Evolutionary conservation across 2,329 filamentous ascomycete genomes (phyloP).

Genomic region (Fusarium acutatum): DNA sequence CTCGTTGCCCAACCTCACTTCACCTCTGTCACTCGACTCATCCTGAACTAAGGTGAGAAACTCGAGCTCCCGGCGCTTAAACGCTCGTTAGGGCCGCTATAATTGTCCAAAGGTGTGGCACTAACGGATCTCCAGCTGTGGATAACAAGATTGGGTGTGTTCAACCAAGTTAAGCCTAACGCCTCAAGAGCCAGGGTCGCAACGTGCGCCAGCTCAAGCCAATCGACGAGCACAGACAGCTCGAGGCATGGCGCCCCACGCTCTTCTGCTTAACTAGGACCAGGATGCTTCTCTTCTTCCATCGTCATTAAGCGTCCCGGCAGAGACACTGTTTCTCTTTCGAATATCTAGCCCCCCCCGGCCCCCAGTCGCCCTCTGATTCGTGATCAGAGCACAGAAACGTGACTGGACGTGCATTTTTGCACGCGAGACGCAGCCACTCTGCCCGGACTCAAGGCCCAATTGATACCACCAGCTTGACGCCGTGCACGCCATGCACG

Average conservation of each 20-base stretch:
- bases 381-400: constrained; percentile 28
- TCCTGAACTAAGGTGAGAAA: constrained; percentile 14
- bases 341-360: constrained; percentile 8
- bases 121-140: constrained; percentile 19
- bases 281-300: constrained; percentile 9
- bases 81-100: constrained; percentile 40
- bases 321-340: constrained; percentile 12
- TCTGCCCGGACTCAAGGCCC: constrained; percentile 7
- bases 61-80: constrained; percentile 43
- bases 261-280: constrained; percentile 9
- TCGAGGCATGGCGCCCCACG: constrained; percentile 31
- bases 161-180: constrained; percentile 23
- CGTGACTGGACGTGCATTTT: constrained; percentile 34
- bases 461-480: constrained; percentile 18
- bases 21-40: background rate
- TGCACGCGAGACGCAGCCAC: constrained; percentile 30
- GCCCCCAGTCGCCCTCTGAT: constrained; percentile 14
- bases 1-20: constrained; percentile 16
- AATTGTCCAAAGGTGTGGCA: constrained; percentile 39
- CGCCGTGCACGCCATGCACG: constrained; percentile 29
- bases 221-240: constrained; percentile 27
- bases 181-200: constrained; percentile 25
- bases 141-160: constrained; percentile 22
- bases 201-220: constrained; percentile 29
- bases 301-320: constrained; percentile 27